phyloP scores from a whole-genome alignment of 441 rosid species.

The Raphanus hybrid region DNA sequence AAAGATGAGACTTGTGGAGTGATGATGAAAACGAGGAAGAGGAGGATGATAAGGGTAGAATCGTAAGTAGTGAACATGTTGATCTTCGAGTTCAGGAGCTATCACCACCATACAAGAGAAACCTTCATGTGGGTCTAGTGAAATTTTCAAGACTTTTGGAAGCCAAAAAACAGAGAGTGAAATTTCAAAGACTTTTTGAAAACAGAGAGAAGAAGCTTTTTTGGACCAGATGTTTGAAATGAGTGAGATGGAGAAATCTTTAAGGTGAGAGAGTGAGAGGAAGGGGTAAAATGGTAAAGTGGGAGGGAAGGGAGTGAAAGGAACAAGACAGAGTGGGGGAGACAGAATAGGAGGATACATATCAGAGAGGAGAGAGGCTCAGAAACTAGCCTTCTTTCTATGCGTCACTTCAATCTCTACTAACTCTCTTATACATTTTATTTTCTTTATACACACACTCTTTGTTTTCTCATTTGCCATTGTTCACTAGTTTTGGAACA shows the following conservation, averaged over 20 bases:
- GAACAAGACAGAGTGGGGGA: constrained; percentile 27
- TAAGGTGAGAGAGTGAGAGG: too few relatives aligned
- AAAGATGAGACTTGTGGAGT: constrained; percentile 44
- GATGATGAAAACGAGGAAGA: constrained; percentile 30
- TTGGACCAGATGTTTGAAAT: too few relatives aligned
- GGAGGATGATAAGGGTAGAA: not conserved
- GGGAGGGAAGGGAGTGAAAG: constrained; percentile 13
- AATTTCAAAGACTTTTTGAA: too few relatives aligned
- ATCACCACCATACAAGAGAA: constrained; percentile 17
- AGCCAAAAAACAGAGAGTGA: too few relatives aligned
- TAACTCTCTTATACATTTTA: not conserved
- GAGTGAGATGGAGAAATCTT: too few relatives aligned
- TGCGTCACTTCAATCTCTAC: constrained; percentile 37
- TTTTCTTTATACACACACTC: not conserved
- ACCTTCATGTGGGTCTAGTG: constrained; percentile 31
- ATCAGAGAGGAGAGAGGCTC: constrained; percentile 35
- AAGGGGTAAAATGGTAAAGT: too few relatives aligned
- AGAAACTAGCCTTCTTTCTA: constrained; percentile 34
- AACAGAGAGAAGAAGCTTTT: too few relatives aligned
- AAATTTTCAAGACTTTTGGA: constrained; percentile 5
- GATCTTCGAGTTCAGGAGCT: not conserved
- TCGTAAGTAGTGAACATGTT: constrained; percentile 9
- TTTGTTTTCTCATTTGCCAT: not conserved
- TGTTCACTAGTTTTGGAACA: constrained; percentile 25
- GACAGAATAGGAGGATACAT: constrained; percentile 52